These are phyloP conservation scores for Lanmaoa pseudosensibilis DNA, from an alignment of 768 basidiomycete species.

Conservation along the genomic window DNA sequence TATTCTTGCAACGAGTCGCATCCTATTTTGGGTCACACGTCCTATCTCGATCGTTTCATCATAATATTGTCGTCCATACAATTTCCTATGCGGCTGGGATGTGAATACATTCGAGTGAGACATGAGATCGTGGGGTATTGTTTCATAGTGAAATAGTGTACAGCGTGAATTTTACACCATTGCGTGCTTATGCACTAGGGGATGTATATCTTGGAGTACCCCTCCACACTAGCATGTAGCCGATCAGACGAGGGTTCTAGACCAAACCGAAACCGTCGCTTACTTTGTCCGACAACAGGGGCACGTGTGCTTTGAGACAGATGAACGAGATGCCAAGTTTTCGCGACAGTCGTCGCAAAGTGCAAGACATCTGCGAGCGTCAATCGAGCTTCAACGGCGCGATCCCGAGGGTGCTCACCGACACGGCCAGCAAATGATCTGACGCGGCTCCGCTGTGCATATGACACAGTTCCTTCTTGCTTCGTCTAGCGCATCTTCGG, in stretches of 20 bases:
- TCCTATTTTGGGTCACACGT: neutral
- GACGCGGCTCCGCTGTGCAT: conserved; percentile 64
- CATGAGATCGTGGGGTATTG: conserved; percentile 14
- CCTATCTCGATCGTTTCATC: neutral
- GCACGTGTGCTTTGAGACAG: conserved; percentile 50
- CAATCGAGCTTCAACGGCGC: neutral
- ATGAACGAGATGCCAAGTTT: conserved; percentile 50
- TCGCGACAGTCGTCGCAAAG: conserved; percentile 55
- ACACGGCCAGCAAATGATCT: conserved; percentile 86
- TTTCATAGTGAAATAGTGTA: conserved; percentile 6
- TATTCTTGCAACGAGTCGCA: too few relatives aligned
- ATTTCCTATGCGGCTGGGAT: neutral
- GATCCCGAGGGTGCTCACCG: conserved; percentile 44
- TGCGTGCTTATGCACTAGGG: conserved; percentile 18
- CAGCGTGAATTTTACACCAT: neutral
- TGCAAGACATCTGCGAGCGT: conserved; percentile 43
- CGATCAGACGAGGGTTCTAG: conserved; percentile 1
- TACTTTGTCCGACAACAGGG: conserved; percentile 52
- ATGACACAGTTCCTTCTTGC: conserved; percentile 58
- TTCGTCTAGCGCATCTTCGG: conserved; percentile 27
- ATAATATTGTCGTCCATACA: conserved; percentile 4
- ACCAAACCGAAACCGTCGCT: conserved; percentile 16
- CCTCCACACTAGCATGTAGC: conserved; percentile 28
- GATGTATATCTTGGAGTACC: conserved; percentile 37
- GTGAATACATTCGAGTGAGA: conserved; percentile 8